Percentiles rank a stretch among this genome's conserved stretches.
Conservation (phyloP, 2,329 filamentous ascomycete species). For the Cephalotrichum gorgonifer region DNA sequence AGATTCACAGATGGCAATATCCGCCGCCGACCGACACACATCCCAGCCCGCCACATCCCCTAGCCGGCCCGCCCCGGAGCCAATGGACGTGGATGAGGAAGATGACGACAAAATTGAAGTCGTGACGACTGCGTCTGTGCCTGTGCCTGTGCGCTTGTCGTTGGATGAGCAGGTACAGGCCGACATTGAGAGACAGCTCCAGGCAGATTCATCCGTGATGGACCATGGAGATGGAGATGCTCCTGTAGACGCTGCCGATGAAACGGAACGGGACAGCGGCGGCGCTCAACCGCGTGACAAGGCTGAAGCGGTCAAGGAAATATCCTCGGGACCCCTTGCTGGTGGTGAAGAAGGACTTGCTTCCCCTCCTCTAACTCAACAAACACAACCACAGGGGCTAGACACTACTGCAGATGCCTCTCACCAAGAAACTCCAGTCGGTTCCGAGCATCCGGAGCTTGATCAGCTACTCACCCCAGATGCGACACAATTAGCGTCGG, state of each 20-base stretch:
- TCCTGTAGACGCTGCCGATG: neutral
- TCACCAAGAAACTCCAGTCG: neutral
- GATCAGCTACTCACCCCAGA: neutral
- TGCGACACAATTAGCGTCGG: neutral
- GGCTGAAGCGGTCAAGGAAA: neutral
- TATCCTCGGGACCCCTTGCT: neutral
- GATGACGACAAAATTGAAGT: neutral
- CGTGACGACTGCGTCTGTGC: neutral
- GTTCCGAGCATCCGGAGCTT: neutral
- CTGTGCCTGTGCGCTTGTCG: neutral
- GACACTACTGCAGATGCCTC: neutral
- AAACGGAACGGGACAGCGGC: neutral
- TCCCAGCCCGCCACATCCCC: neutral
- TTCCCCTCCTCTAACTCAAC: neutral
- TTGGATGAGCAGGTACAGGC: constrained; percentile 2
- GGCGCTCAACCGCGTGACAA: neutral
- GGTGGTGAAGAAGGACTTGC: neutral
- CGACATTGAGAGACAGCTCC: constrained; percentile 2
- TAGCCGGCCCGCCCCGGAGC: neutral
- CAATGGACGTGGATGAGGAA: neutral
- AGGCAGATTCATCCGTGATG: neutral
- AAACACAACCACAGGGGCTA: neutral
- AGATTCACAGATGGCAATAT: neutral
- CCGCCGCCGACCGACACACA: neutral
- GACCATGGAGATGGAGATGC: constrained; percentile 1